Percentiles rank a stretch among this genome's conserved stretches.
phyloP scores from a whole-genome alignment of 495 filamentous ascomycete genomes.

The Penicillium lividum region DNA sequence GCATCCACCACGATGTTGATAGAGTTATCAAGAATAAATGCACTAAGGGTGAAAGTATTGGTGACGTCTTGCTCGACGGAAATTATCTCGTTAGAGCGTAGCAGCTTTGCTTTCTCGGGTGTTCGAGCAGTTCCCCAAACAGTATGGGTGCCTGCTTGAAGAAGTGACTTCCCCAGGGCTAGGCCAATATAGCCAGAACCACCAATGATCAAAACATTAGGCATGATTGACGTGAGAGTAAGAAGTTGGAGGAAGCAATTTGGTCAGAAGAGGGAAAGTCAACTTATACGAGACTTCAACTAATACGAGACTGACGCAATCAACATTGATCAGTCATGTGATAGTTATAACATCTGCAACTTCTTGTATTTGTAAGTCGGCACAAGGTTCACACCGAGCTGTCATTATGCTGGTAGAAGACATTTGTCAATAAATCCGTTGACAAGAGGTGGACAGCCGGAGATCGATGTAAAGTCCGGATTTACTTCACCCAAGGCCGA shows the following conservation, averaged over 20 bases:
- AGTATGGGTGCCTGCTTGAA: conserved; percentile 33
- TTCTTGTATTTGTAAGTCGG: background rate
- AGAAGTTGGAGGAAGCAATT: background rate
- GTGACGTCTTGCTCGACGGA: conserved; percentile 28
- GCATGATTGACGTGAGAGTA: conserved; percentile 27
- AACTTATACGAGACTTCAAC: background rate
- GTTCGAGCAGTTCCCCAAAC: conserved; percentile 43
- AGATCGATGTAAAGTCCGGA: background rate
- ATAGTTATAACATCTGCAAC: background rate
- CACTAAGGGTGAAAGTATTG: conserved; percentile 13
- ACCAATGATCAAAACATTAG: conserved; percentile 45
- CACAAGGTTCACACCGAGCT: background rate
- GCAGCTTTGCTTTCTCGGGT: conserved; percentile 30
- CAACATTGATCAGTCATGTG: no score
- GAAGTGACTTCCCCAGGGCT: conserved; percentile 32
- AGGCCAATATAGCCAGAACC: conserved; percentile 46
- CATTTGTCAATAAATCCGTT: no score
- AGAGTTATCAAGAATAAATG: conserved; percentile 21
- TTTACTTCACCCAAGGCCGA: background rate
- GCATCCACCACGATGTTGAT: conserved; percentile 43
- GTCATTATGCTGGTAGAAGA: background rate
- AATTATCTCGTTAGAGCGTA: conserved; percentile 30
- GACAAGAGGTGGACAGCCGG: background rate
- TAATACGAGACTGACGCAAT: no score
- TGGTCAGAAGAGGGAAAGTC: background rate